A percentile compares a stretch with the other conserved stretches of the same genome.
phyloP scores from a whole-genome alignment of 306 rosid genomes.

The Sicyos baderoa region DNA sequence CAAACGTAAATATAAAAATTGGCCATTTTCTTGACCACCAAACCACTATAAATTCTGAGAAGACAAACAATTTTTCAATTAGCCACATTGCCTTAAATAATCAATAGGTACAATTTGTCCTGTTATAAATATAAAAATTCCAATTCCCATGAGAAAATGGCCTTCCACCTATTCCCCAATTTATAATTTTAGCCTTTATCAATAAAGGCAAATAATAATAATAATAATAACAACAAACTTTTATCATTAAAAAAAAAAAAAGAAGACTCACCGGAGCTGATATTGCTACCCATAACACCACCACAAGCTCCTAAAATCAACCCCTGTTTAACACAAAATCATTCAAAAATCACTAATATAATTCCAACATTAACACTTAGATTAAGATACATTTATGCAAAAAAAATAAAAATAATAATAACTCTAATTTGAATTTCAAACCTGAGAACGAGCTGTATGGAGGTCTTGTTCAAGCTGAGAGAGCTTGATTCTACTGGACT shows the following conservation, averaged over 20 bases:
- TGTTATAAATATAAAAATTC: conserved; percentile 3
- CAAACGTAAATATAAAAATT: no score
- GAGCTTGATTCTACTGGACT: conserved; percentile 74
- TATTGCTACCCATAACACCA: conserved; percentile 50
- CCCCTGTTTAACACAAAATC: conserved; percentile 38
- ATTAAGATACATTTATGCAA: neutral
- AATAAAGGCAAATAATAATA: neutral
- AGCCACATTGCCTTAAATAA: neutral
- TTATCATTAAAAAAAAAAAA: no score
- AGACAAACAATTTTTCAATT: neutral
- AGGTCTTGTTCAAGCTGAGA: conserved; percentile 80
- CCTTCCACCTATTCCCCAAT: conserved; percentile 11
- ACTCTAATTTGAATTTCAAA: conserved; percentile 18
- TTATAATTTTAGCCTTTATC: neutral
- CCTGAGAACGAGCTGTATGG: conserved; percentile 88
- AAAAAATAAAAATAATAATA: no score
- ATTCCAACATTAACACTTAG: neutral
- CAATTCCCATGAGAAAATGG: conserved; percentile 7
- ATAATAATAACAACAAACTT: no score
- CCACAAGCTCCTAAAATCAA: conserved; percentile 53
- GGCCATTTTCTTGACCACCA: no score
- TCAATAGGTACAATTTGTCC: conserved; percentile 3
- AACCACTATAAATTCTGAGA: neutral
- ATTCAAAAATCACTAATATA: neutral
- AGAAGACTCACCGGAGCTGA: conserved; percentile 57